These are phyloP conservation scores for Phytophthora foliorum DNA, from an alignment of 352 stramenopile species.

Conservation along the genomic window DNA sequence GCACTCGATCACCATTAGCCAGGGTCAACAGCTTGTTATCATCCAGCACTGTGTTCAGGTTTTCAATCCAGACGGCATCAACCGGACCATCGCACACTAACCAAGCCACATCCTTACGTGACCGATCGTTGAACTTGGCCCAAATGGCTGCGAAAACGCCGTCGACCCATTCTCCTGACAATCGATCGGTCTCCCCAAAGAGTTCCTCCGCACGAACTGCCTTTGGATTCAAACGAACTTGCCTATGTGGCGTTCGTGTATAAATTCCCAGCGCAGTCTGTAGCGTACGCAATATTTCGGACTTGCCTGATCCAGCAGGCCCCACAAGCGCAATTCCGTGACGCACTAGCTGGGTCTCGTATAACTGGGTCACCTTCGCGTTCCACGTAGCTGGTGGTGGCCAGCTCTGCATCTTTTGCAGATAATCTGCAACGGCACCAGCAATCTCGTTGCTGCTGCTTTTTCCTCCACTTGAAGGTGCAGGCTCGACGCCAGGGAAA, in stretches of 20 bases:
- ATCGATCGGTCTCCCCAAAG: conserved; percentile 84
- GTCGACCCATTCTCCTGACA: conserved; percentile 80
- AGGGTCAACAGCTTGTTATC: conserved; percentile 96
- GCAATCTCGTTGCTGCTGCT: conserved; percentile 82
- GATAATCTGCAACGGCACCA: conserved; percentile 70
- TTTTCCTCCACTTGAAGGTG: conserved; percentile 26
- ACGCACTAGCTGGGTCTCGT: conserved; percentile 94
- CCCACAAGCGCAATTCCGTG: conserved; percentile 94
- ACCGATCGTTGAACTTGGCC: conserved; percentile 91
- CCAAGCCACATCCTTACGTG: conserved; percentile 88
- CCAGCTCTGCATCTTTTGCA: conserved; percentile 59
- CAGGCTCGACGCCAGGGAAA: conserved; percentile 77
- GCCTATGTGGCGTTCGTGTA: conserved; percentile 77
- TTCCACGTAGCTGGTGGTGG: conserved; percentile 69
- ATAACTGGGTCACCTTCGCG: conserved; percentile 93
- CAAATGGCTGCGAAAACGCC: conserved; percentile 87
- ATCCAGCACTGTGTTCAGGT: conserved; percentile 96
- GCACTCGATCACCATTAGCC: conserved; percentile 93
- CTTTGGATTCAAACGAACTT: conserved; percentile 87
- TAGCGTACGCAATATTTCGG: conserved; percentile 72
- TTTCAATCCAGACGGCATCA: conserved; percentile 96
- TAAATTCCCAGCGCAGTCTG: conserved; percentile 69
- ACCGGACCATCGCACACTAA: conserved; percentile 95
- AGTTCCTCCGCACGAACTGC: conserved; percentile 84
- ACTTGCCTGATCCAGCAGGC: conserved; percentile 86